phyloP scores from a whole-genome alignment of 306 rosid species.

The Medicago truncatula region DNA sequence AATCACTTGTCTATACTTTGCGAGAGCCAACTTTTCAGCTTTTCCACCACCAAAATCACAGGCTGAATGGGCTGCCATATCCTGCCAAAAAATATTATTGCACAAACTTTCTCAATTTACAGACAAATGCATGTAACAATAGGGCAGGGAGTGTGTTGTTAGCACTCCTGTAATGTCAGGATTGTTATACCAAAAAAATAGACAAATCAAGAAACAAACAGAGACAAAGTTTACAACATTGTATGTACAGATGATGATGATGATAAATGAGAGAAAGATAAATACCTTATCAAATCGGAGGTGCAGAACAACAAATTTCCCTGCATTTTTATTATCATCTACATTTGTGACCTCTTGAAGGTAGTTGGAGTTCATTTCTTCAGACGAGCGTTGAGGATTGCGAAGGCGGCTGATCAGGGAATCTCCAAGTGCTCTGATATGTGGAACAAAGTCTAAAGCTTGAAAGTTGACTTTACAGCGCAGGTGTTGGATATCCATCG shows the following conservation, averaged over 20 bases:
- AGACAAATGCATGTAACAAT: slow-evolving; percentile 2
- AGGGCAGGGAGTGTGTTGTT: background rate
- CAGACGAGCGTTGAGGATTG: slow-evolving; percentile 55
- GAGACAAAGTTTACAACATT: no score
- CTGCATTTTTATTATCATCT: slow-evolving; percentile 47
- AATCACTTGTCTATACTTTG: slow-evolving; percentile 86
- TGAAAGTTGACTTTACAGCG: slow-evolving; percentile 95
- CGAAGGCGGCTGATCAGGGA: slow-evolving; percentile 82
- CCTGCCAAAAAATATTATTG: slow-evolving; percentile 54
- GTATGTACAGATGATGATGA: background rate
- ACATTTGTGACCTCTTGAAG: slow-evolving; percentile 56
- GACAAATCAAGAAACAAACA: background rate
- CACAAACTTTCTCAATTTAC: slow-evolving; percentile 20
- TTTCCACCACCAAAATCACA: slow-evolving; percentile 99
- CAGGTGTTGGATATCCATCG: slow-evolving; percentile 86
- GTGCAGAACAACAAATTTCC: slow-evolving; percentile 88
- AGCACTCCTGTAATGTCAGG: background rate
- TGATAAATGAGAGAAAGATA: background rate
- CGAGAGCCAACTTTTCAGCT: slow-evolving; percentile 88
- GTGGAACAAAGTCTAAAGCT: slow-evolving; percentile 90
- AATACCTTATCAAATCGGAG: slow-evolving; percentile 95
- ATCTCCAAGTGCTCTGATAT: slow-evolving; percentile 81
- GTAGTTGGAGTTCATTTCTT: slow-evolving; percentile 50
- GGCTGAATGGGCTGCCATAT: slow-evolving; percentile 99
- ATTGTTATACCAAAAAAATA: slow-evolving; percentile 6